These are phyloP conservation scores for Tripterygium wilfordii DNA, from an alignment of 177 flowering plant genomes.

Conservation along the genomic window DNA sequence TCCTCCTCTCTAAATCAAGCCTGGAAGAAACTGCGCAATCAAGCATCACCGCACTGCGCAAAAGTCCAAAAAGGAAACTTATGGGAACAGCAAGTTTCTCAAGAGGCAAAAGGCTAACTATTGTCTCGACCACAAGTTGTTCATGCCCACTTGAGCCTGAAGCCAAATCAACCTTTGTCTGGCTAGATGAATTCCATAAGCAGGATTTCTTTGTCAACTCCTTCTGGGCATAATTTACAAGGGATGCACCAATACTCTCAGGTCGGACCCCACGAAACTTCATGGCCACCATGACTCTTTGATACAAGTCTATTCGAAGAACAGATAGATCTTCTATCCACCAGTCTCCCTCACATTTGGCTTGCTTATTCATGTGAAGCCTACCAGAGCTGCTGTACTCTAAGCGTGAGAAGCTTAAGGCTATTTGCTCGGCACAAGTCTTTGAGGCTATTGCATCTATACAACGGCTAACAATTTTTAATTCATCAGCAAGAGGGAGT, in stretches of 20 bases:
- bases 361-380: slow-evolving; percentile 74
- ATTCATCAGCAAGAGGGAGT: slow-evolving; percentile 88
- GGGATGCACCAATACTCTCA: slow-evolving; percentile 84
- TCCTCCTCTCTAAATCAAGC: slow-evolving; percentile 87
- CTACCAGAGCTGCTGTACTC: slow-evolving; percentile 93
- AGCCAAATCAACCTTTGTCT: slow-evolving; percentile 42
- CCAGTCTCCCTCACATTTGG: slow-evolving; percentile 80
- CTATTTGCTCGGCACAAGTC: slow-evolving; percentile 89
- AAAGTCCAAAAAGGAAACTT: slow-evolving; percentile 74
- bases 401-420: slow-evolving; percentile 85
- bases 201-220: slow-evolving; percentile 62
- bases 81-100: slow-evolving; percentile 77
- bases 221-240: slow-evolving; percentile 72
- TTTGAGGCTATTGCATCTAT: slow-evolving; percentile 84
- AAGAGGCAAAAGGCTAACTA: slow-evolving; percentile 71
- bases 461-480: slow-evolving; percentile 64
- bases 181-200: slow-evolving; percentile 53
- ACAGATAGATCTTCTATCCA: slow-evolving; percentile 87
- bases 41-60: slow-evolving; percentile 78
- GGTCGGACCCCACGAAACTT: slow-evolving; percentile 87
- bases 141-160: slow-evolving; percentile 47
- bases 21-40: slow-evolving; percentile 68
- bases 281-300: slow-evolving; percentile 74
- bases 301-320: slow-evolving; percentile 70
- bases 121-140: slow-evolving; percentile 73